phyloP scores from a whole-genome alignment of 2,329 filamentous ascomycete species.

The Botryotinia calthae region DNA sequence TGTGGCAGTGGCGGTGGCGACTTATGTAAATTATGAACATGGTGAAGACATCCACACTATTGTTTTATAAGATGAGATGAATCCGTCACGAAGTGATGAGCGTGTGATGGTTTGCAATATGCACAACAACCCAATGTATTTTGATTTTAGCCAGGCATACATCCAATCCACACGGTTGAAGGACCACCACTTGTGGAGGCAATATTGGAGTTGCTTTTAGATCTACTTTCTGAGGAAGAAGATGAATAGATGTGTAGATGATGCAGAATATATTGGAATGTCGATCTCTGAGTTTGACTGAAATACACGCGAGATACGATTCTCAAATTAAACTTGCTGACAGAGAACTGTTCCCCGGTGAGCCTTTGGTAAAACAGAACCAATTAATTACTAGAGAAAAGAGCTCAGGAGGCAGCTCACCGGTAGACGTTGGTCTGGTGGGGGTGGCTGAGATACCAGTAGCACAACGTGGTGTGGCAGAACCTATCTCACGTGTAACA shows the following conservation, averaged over 20 bases:
- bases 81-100: background rate
- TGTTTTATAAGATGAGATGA: background rate
- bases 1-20: slow-evolving; percentile 13
- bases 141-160: background rate
- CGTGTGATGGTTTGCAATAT: background rate
- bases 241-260: too few relatives aligned
- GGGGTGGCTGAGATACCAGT: slow-evolving; percentile 10
- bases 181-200: background rate
- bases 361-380: background rate
- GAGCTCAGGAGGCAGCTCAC: background rate
- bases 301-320: background rate
- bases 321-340: background rate
- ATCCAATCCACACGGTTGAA: background rate
- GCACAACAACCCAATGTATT: background rate
- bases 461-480: background rate
- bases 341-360: too few relatives aligned
- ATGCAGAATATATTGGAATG: too few relatives aligned
- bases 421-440: background rate
- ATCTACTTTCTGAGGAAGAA: background rate
- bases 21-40: background rate
- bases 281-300: too few relatives aligned
- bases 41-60: background rate
- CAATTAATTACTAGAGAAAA: background rate
- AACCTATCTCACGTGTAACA: background rate
- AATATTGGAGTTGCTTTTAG: background rate